A percentile compares a stretch with the other conserved stretches of the same genome.
phyloP scores from a whole-genome alignment of 1,284 basidiomycete genomes.

The Ceraceosorus bombacis region DNA sequence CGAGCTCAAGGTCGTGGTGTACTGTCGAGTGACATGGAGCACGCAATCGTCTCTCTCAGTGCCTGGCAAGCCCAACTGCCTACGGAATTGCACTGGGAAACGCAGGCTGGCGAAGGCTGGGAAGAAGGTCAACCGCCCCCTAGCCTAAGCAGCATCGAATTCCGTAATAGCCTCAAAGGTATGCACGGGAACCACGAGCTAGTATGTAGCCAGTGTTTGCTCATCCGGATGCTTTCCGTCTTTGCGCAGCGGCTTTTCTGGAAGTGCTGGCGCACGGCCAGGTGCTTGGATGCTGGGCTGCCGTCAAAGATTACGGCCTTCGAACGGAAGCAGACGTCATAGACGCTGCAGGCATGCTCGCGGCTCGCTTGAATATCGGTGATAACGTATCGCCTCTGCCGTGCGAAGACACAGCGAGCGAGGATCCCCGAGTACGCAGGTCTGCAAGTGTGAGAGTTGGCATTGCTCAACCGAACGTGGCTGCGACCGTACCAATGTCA shows the following conservation, averaged over 20 bases:
- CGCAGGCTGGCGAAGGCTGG: not conserved
- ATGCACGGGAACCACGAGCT: too few relatives aligned
- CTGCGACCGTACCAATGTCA: too few relatives aligned
- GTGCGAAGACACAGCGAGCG: too few relatives aligned
- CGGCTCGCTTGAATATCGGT: not conserved
- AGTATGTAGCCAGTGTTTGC: too few relatives aligned
- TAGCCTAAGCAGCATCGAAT: not conserved
- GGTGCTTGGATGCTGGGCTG: slow-evolving; percentile 5
- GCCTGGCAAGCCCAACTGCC: slow-evolving; percentile 5
- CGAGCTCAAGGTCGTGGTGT: slow-evolving; percentile 9
- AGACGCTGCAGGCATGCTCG: slow-evolving; percentile 2
- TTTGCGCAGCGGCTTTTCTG: not conserved
- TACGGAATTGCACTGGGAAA: slow-evolving; percentile 5
- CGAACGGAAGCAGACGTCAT: slow-evolving; percentile 1
- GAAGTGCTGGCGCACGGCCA: slow-evolving; percentile 1
- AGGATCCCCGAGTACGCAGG: too few relatives aligned
- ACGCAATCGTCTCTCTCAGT: not conserved
- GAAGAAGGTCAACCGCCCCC: not conserved
- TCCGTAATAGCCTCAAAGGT: slow-evolving; percentile 5
- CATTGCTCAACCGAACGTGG: too few relatives aligned
- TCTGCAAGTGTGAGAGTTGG: too few relatives aligned
- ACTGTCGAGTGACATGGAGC: slow-evolving; percentile 2
- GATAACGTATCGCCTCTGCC: not conserved
- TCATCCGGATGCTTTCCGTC: too few relatives aligned
- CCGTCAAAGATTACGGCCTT: slow-evolving; percentile 1